A percentile compares a stretch with the other conserved stretches of the same genome.
phyloP scores from a whole-genome alignment of 2,329 filamentous ascomycete species.

The Pestalotiopsis sp. region DNA sequence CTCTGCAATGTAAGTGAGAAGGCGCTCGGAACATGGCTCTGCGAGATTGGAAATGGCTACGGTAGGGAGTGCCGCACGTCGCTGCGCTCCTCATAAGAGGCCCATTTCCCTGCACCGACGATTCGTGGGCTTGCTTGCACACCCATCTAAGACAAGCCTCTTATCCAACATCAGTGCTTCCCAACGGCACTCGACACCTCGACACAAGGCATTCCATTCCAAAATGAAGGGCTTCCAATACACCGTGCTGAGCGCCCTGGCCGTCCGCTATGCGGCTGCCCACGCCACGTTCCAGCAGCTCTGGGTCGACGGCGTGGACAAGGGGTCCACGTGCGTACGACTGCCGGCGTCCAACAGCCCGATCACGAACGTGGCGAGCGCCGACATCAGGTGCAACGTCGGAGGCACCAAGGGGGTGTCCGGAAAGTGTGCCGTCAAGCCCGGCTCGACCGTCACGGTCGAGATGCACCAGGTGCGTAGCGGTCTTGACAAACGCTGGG shows the following conservation, averaged over 20 bases:
- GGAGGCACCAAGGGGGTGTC: conserved; percentile 35
- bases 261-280: conserved; percentile 39
- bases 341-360: conserved; percentile 54
- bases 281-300: conserved; percentile 58
- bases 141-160: neutral
- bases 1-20: neutral
- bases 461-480: conserved; percentile 56
- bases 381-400: conserved; percentile 46
- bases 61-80: neutral
- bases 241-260: conserved; percentile 33
- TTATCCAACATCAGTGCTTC: neutral
- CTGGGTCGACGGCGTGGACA: conserved; percentile 49
- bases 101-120: neutral
- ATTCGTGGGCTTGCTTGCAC: neutral
- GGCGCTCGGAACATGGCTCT: neutral
- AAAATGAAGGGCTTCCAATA: conserved; percentile 40
- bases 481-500: neutral
- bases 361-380: conserved; percentile 44
- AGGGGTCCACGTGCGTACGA: conserved; percentile 47
- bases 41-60: neutral
- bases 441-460: conserved; percentile 53
- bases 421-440: conserved; percentile 48
- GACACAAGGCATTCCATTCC: neutral
- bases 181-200: neutral
- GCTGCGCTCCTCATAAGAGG: neutral